Percentiles rank a stretch among this genome's conserved stretches.
Conservation (phyloP, 1,284 basidiomycete genomes). For the Sporisorium sorghi region DNA sequence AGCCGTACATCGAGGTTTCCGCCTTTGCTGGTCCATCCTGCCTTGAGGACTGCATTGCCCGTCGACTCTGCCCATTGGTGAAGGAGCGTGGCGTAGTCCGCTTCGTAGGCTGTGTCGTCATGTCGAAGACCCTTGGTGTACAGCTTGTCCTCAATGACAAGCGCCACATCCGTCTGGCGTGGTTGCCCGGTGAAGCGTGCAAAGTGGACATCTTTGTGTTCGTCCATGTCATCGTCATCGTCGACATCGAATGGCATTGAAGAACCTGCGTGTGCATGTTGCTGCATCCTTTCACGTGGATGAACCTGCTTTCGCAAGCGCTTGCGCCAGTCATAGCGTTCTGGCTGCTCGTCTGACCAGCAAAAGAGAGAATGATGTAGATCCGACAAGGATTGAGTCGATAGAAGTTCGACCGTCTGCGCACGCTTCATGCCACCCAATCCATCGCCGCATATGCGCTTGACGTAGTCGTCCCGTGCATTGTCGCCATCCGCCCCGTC, state of each 20-base stretch:
- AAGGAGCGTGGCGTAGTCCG: slow-evolving; percentile 27
- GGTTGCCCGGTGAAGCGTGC: slow-evolving; percentile 35
- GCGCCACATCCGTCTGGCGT: slow-evolving; percentile 32
- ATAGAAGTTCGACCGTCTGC: slow-evolving; percentile 45
- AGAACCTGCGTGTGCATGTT: not conserved
- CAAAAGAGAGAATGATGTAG: slow-evolving; percentile 32
- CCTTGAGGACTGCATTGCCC: not conserved
- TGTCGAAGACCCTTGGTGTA: slow-evolving; percentile 22
- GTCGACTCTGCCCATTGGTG: slow-evolving; percentile 17
- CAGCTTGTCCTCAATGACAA: slow-evolving; percentile 37
- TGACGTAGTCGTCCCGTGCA: slow-evolving; percentile 40
- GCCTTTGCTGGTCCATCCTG: slow-evolving; percentile 15
- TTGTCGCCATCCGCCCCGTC: slow-evolving; percentile 18
- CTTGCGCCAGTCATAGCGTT: slow-evolving; percentile 31
- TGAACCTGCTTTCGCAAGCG: slow-evolving; percentile 13
- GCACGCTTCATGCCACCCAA: slow-evolving; percentile 39
- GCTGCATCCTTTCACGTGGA: not conserved
- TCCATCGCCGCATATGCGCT: slow-evolving; percentile 40
- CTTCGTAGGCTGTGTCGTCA: slow-evolving; percentile 25
- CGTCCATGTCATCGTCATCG: slow-evolving; percentile 4
- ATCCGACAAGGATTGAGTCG: slow-evolving; percentile 25
- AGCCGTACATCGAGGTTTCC: slow-evolving; percentile 25
- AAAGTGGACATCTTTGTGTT: slow-evolving; percentile 9
- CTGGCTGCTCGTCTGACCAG: slow-evolving; percentile 50
- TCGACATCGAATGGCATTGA: not conserved